Conservation (phyloP, 495 filamentous ascomycete genomes). For the Gamarada debralockiae region DNA sequence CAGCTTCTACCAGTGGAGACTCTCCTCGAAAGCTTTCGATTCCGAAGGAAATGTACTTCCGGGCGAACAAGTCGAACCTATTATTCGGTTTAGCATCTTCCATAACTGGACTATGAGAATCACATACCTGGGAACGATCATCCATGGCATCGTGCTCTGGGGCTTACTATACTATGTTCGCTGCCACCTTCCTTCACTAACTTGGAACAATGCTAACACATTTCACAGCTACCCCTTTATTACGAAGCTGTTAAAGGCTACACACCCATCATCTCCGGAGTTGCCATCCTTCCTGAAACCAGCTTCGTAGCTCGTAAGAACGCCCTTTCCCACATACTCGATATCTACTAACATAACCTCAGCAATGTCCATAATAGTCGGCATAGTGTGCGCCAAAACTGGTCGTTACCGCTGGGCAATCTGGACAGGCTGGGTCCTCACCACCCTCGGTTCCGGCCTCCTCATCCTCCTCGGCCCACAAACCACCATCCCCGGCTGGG, state of each 20-base stretch:
- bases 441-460: slow-evolving; percentile 41
- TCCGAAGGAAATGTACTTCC: slow-evolving; percentile 12
- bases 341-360: slow-evolving; percentile 28
- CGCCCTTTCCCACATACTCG: slow-evolving; percentile 21
- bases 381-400: slow-evolving; percentile 42
- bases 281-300: slow-evolving; percentile 57
- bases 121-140: slow-evolving; percentile 39
- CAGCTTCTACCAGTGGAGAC: slow-evolving; percentile 44
- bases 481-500: slow-evolving; percentile 42
- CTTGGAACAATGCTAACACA: not conserved
- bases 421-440: slow-evolving; percentile 51
- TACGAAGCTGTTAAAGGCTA: slow-evolving; percentile 60
- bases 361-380: slow-evolving; percentile 44
- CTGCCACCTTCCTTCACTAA: not conserved
- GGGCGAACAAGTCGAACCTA: slow-evolving; percentile 28
- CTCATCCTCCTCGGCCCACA: slow-evolving; percentile 43
- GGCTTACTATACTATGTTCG: slow-evolving; percentile 53
- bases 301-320: slow-evolving; percentile 31
- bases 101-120: slow-evolving; percentile 34
- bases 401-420: slow-evolving; percentile 49
- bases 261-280: slow-evolving; percentile 51
- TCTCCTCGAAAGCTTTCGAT: slow-evolving; percentile 29
- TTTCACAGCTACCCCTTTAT: slow-evolving; percentile 46
- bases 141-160: slow-evolving; percentile 48
- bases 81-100: slow-evolving; percentile 44